Conservation (phyloP, 495 filamentous ascomycete species). For the Hapsidospora chrysogenum region DNA sequence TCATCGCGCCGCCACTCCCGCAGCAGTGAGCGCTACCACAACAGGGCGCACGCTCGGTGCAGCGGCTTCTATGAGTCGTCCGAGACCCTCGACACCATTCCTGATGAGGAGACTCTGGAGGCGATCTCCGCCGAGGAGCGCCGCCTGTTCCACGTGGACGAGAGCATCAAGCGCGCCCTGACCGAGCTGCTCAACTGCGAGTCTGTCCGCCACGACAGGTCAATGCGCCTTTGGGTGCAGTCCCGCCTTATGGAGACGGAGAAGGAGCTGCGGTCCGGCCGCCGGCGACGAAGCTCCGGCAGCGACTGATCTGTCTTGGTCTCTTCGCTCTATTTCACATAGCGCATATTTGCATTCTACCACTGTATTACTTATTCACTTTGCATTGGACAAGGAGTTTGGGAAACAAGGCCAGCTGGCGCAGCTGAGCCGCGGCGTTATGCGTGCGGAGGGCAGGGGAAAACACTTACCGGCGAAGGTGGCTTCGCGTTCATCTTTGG, state of each 20-base stretch:
- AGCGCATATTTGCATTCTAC: no score
- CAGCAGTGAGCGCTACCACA: background rate
- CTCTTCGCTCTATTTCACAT: no score
- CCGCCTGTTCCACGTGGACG: slow-evolving; percentile 41
- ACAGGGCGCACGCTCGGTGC: background rate
- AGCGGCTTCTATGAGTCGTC: slow-evolving; percentile 3
- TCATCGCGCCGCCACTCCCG: slow-evolving; percentile 1
- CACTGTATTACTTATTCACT: background rate
- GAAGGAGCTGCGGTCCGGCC: slow-evolving; percentile 33
- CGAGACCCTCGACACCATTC: slow-evolving; percentile 14
- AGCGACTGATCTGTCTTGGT: background rate
- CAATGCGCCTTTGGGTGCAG: slow-evolving; percentile 46
- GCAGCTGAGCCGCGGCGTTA: background rate
- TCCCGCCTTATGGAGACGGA: slow-evolving; percentile 46
- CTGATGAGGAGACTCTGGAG: slow-evolving; percentile 16
- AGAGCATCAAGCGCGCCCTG: slow-evolving; percentile 45
- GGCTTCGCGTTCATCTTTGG: no score
- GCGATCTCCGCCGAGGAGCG: slow-evolving; percentile 34
- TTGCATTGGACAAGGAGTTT: background rate
- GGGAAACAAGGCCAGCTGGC: background rate
- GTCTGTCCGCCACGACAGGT: slow-evolving; percentile 32
- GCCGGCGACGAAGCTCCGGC: slow-evolving; percentile 22
- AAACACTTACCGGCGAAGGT: no score
- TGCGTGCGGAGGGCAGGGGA: no score
- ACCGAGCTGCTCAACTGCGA: slow-evolving; percentile 52